Conservation (phyloP, 495 filamentous ascomycete species). For the Penicillium soppii region DNA sequence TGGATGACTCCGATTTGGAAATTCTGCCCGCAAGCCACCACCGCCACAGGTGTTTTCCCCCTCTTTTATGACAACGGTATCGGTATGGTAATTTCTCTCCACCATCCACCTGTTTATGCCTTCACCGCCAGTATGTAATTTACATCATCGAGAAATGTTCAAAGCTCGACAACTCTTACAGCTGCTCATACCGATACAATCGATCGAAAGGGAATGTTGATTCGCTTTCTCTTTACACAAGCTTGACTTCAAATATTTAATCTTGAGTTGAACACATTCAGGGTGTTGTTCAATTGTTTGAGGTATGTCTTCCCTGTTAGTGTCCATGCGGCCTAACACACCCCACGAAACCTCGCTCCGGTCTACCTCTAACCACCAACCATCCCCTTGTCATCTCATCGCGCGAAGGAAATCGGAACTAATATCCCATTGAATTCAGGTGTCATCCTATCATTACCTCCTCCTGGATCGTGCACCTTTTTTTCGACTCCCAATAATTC, state of each 20-base stretch:
- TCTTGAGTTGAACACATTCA: background rate
- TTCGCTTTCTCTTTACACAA: slow-evolving; percentile 3
- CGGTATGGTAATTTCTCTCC: slow-evolving; percentile 17
- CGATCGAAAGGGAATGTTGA: slow-evolving; percentile 6
- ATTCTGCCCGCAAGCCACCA: slow-evolving; percentile 31
- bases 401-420: slow-evolving; percentile 8
- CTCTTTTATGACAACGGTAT: slow-evolving; percentile 20
- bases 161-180: slow-evolving; percentile 7
- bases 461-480: background rate
- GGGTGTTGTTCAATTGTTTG: slow-evolving; percentile 18
- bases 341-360: slow-evolving; percentile 47
- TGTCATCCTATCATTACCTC: slow-evolving; percentile 1
- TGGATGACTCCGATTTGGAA: slow-evolving; percentile 29
- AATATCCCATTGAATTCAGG: slow-evolving; percentile 8
- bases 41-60: slow-evolving; percentile 23
- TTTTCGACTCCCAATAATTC: background rate
- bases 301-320: slow-evolving; percentile 33
- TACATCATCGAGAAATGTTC: slow-evolving; percentile 21
- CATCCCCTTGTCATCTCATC: slow-evolving; percentile 24
- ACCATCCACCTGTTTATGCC: background rate
- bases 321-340: slow-evolving; percentile 44
- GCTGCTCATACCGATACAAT: slow-evolving; percentile 2
- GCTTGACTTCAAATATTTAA: background rate
- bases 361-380: slow-evolving; percentile 25
- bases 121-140: slow-evolving; percentile 25